Percentiles rank a stretch among this genome's conserved stretches.
phyloP scores from a whole-genome alignment of 345 rosid genomes.

The Punica granatum region DNA sequence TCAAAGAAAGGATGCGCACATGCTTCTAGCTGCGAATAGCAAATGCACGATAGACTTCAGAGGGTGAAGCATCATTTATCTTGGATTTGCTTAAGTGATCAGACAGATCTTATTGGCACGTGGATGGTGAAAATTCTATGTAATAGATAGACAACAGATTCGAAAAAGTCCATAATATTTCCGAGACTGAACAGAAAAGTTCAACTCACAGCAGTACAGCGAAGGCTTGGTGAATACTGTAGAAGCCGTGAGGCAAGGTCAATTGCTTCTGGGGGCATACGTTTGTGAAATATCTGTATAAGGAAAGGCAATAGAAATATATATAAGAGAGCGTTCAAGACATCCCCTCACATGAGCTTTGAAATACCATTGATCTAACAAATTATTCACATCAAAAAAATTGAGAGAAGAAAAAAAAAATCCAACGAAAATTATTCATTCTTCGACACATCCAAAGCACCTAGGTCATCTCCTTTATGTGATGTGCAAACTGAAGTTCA shows the following conservation, averaged over 20 bases:
- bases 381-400: background rate
- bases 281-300: slow-evolving; percentile 61
- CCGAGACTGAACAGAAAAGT: background rate
- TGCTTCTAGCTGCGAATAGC: slow-evolving; percentile 48
- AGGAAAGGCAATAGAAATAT: slow-evolving; percentile 6
- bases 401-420: background rate
- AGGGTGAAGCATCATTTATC: background rate
- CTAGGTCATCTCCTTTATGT: background rate
- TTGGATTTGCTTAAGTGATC: background rate
- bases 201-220: slow-evolving; percentile 68
- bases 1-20: slow-evolving; percentile 74
- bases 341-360: background rate
- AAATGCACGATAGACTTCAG: background rate
- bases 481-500: background rate
- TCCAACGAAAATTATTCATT: background rate
- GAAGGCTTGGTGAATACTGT: slow-evolving; percentile 76
- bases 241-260: slow-evolving; percentile 79
- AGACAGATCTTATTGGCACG: background rate
- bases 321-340: background rate
- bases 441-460: background rate
- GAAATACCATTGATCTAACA: background rate
- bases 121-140: background rate
- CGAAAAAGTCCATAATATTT: background rate
- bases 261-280: slow-evolving; percentile 90
- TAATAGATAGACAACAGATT: background rate